phyloP scores from a whole-genome alignment of 768 basidiomycete species.

The Suillus lakei region DNA sequence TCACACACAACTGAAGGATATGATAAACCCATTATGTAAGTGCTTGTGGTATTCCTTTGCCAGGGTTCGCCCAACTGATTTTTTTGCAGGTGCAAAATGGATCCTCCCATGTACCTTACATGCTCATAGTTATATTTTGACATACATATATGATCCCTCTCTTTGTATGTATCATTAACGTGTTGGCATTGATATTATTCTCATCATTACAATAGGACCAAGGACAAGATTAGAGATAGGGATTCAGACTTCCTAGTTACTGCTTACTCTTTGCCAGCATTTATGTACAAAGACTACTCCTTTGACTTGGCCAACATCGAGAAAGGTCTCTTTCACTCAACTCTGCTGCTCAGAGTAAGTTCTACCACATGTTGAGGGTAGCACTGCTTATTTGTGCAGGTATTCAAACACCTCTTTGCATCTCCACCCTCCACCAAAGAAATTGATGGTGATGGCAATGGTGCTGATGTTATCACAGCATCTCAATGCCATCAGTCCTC shows the following conservation, averaged over 20 bases:
- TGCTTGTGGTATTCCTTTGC: too few relatives aligned
- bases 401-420: slow-evolving; percentile 17
- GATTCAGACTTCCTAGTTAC: not conserved
- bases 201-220: not conserved
- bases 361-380: not conserved
- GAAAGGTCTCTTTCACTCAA: slow-evolving; percentile 17
- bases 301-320: slow-evolving; percentile 14
- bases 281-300: slow-evolving; percentile 14
- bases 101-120: too few relatives aligned
- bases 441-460: not conserved
- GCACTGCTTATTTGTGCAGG: slow-evolving; percentile 7
- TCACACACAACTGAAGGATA: too few relatives aligned
- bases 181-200: too few relatives aligned
- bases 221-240: not conserved
- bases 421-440: slow-evolving; percentile 16
- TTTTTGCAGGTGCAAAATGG: too few relatives aligned
- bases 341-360: slow-evolving; percentile 19
- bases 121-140: too few relatives aligned
- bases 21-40: too few relatives aligned
- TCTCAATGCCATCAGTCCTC: not conserved
- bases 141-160: too few relatives aligned
- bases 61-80: too few relatives aligned
- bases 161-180: too few relatives aligned
- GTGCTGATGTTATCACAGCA: not conserved
- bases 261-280: not conserved